Percentiles rank a stretch among this genome's conserved stretches.
phyloP scores from a whole-genome alignment of 1,284 basidiomycete species.

The Austroboletus novae-zelandiae region DNA sequence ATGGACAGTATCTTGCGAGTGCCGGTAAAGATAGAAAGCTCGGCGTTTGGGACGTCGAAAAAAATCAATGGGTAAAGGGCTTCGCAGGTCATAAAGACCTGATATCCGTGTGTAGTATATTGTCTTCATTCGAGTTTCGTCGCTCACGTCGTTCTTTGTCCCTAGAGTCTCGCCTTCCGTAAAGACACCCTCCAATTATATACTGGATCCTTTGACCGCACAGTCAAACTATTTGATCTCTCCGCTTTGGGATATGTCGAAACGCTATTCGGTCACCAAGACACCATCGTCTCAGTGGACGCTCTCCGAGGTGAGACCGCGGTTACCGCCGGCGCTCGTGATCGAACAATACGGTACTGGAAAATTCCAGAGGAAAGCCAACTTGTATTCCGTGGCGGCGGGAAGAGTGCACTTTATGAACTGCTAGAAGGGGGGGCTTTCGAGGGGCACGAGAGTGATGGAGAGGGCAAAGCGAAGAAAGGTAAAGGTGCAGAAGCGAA shows the following conservation, averaged over 20 bases:
- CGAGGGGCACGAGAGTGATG: slow-evolving; percentile 47
- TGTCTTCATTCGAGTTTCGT: neutral
- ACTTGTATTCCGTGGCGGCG: slow-evolving; percentile 93
- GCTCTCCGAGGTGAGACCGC: slow-evolving; percentile 82
- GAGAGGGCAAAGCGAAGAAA: slow-evolving; percentile 38
- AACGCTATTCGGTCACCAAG: slow-evolving; percentile 97
- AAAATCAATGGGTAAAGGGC: slow-evolving; percentile 70
- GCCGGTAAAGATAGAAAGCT: slow-evolving; percentile 83
- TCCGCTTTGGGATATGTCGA: slow-evolving; percentile 89
- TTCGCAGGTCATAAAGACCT: slow-evolving; percentile 85
- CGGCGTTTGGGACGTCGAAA: slow-evolving; percentile 81
- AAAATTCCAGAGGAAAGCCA: slow-evolving; percentile 96
- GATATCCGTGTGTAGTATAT: slow-evolving; percentile 64
- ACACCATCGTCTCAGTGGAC: slow-evolving; percentile 77
- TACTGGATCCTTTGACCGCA: slow-evolving; percentile 87
- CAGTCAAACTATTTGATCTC: slow-evolving; percentile 76
- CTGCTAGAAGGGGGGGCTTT: slow-evolving; percentile 76
- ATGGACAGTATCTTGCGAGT: slow-evolving; percentile 84
- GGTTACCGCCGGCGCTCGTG: slow-evolving; percentile 85
- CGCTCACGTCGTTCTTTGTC: neutral
- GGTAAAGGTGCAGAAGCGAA: slow-evolving; percentile 39
- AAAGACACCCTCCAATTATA: slow-evolving; percentile 86
- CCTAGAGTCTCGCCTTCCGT: slow-evolving; percentile 75
- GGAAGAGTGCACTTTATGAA: slow-evolving; percentile 73
- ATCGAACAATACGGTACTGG: slow-evolving; percentile 94